Evolutionary conservation across 495 filamentous ascomycete genomes (phyloP), one percentile per base, ranked within the genome.

Genomic region (Podospora australis): DNA sequence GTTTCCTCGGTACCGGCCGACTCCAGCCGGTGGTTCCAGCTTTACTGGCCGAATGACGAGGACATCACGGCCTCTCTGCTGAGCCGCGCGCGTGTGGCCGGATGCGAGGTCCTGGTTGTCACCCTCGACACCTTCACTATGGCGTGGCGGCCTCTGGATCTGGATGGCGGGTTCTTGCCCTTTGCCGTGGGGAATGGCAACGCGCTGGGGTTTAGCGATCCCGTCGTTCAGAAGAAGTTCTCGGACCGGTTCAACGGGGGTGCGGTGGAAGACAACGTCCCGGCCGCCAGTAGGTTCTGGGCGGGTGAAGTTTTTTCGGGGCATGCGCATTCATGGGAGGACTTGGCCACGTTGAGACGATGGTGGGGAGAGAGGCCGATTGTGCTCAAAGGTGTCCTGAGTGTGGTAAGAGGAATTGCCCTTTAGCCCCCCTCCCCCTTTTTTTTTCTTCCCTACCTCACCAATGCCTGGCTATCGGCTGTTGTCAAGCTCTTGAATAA

Each of bases 1-100:
- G 64, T 59, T 5, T n/a, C 21, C 6, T 25, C 22, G 8, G 13
- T 23, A 13, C 21, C 39, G 9, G 26, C 17, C 11, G 23, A 25
- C 3, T n/a, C 20, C 3, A 14, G 14, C 40, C 54, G 72, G 46
- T 69, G 78, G 73, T 87, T 77, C 57, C 84, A 89, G 58, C 71
- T 89, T 6, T 89, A 88, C 62, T 84, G 82, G 79, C 80, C 81
- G 2, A 54, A 63, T 13, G 72, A 80, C 57, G 68, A 80, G 35
- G 69, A 78, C 3, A 59, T 86, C 39, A 86, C 84, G 0, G 50
- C 72, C 0, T 78, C 78, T 2, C 60, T 86, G 26, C 68, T 87
- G 29, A 64, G 68, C n/a, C 77, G 83, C 19, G 84, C 83, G 2
- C 78, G 78, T 43, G 70, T 70, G n/a, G 59, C 67, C 10, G 79